Percentiles rank a stretch among this genome's conserved stretches.
Evolutionary conservation across 2,329 filamentous ascomycete species (phyloP).

Genomic region (Myriosclerotinia scirpicola): DNA sequence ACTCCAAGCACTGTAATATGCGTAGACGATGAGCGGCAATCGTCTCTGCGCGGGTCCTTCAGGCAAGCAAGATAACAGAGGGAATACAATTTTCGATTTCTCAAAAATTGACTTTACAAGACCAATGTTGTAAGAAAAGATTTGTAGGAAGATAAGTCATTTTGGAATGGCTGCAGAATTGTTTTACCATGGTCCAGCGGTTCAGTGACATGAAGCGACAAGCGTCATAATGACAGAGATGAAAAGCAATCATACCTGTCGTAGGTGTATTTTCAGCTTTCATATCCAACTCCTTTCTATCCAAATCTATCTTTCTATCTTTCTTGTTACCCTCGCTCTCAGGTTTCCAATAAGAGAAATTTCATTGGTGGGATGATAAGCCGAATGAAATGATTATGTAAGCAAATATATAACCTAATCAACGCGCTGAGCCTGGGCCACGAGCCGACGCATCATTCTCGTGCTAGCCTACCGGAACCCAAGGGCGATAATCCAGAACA

Average conservation of each 20-base stretch:
- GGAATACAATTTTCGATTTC: not conserved
- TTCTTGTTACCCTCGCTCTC: not conserved
- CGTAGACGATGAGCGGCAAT: not conserved
- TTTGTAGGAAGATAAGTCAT: not conserved
- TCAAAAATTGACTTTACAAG: not conserved
- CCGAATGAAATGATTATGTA: not conserved
- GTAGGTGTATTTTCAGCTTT: not conserved
- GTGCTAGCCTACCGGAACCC: constrained; percentile 5
- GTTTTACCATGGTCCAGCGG: not conserved
- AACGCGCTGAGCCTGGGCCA: not conserved
- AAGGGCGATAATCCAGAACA: constrained; percentile 3
- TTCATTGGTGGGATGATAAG: constrained; percentile 10
- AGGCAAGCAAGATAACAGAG: not conserved
- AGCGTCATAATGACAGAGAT: not conserved
- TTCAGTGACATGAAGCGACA: not conserved
- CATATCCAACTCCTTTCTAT: not conserved
- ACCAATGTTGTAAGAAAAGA: not conserved
- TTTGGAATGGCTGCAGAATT: not conserved
- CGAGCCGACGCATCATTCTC: constrained; percentile 15
- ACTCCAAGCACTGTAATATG: not conserved
- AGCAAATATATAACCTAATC: not conserved
- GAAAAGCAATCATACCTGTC: not conserved
- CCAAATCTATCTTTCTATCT: not conserved
- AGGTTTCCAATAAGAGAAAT: not conserved
- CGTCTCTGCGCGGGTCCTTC: not conserved